Conservation (phyloP, 345 rosid species). For the Physaria fendleri region DNA sequence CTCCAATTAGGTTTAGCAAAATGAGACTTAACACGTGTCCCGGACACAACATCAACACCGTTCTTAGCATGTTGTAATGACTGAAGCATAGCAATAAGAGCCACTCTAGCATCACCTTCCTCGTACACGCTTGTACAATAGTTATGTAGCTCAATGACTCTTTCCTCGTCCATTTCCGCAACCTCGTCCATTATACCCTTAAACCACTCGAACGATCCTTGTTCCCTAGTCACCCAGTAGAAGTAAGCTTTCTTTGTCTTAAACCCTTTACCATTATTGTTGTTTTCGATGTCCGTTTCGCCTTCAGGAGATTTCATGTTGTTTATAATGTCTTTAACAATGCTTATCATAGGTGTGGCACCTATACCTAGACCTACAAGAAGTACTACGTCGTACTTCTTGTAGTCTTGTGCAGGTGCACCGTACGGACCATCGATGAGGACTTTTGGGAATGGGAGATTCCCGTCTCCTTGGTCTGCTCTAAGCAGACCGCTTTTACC, state of each 20-base stretch:
- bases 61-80: constrained; percentile 73
- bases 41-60: too few relatives aligned
- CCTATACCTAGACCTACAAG: constrained; percentile 91
- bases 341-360: constrained; percentile 92
- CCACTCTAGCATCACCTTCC: constrained; percentile 88
- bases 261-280: too few relatives aligned
- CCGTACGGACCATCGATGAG: constrained; percentile 86
- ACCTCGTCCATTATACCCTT: constrained; percentile 91
- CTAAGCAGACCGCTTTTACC: constrained; percentile 64
- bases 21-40: too few relatives aligned
- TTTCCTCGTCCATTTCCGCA: constrained; percentile 67
- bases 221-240: constrained; percentile 92
- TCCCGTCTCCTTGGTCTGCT: constrained; percentile 48
- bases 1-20: too few relatives aligned
- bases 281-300: constrained; percentile 26
- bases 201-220: constrained; percentile 96
- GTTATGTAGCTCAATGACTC: constrained; percentile 69
- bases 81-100: constrained; percentile 84
- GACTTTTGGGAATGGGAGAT: constrained; percentile 60
- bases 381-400: constrained; percentile 76
- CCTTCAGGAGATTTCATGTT: constrained; percentile 41
- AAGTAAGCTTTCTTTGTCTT: constrained; percentile 72
- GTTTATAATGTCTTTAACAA: constrained; percentile 82
- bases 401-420: constrained; percentile 93
- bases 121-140: constrained; percentile 93